These are phyloP conservation scores for Apiospora koreana DNA, from an alignment of 2,329 filamentous ascomycete genomes.

Conservation along the genomic window DNA sequence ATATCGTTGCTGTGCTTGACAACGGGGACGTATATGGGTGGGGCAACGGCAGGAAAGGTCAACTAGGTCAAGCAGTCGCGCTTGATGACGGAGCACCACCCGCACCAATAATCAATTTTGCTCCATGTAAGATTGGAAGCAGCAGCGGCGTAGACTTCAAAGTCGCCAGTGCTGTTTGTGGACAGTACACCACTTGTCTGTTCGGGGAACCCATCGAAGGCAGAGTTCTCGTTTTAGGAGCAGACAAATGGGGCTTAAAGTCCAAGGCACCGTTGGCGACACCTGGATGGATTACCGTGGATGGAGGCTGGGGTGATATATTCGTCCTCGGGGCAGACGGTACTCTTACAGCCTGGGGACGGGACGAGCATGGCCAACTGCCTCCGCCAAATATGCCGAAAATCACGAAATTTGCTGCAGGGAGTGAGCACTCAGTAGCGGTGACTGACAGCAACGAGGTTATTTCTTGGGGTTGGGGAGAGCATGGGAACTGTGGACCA, in stretches of 20 bases:
- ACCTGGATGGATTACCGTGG: conserved; percentile 65
- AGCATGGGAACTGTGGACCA: conserved; percentile 93
- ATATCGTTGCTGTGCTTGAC: conserved; percentile 71
- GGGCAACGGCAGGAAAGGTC: conserved; percentile 85
- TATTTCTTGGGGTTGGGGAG: conserved; percentile 92
- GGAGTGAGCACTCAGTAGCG: conserved; percentile 87
- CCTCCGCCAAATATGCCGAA: conserved; percentile 62
- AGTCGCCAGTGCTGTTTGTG: conserved; percentile 71
- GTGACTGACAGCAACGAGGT: conserved; percentile 66
- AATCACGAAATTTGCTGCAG: conserved; percentile 69
- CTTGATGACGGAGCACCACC: conserved; percentile 17
- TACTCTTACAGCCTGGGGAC: conserved; percentile 72
- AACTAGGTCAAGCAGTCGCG: conserved; percentile 62
- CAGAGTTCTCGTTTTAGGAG: conserved; percentile 67
- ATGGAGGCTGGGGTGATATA: conserved; percentile 80
- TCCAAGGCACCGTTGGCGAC: conserved; percentile 56
- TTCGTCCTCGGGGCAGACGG: conserved; percentile 68
- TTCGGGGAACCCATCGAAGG: conserved; percentile 58
- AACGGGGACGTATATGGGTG: conserved; percentile 83
- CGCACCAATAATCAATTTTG: conserved; percentile 12
- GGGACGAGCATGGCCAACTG: conserved; percentile 83
- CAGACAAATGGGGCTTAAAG: conserved; percentile 70
- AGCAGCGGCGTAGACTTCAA: conserved; percentile 61
- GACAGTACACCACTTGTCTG: conserved; percentile 82
- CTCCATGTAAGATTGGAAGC: conserved; percentile 37